These are phyloP conservation scores for Yamadazyma endophytica DNA, from an alignment of 805 yeast genomes.

Conservation along the genomic window DNA sequence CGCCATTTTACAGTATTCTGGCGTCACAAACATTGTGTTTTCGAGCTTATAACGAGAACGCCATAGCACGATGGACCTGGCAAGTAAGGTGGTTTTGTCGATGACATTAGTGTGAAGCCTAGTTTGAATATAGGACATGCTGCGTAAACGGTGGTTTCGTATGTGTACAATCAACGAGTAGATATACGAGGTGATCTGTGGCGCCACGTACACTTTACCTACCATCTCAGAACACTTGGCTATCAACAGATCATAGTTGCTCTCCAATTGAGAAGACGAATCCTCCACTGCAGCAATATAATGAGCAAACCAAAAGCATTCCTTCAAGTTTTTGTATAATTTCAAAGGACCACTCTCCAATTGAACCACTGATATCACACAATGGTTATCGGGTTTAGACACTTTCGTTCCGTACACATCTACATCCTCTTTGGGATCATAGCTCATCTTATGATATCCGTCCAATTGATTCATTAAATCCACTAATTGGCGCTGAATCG, in stretches of 20 bases:
- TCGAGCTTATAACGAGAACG: conserved; percentile 1
- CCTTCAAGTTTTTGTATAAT: conserved; percentile 18
- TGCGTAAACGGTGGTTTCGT: conserved; percentile 34
- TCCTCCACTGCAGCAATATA: too few relatives aligned
- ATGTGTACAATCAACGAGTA: conserved; percentile 34
- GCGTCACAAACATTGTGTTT: conserved; percentile 26
- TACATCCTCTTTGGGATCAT: too few relatives aligned
- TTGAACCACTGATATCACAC: conserved; percentile 14
- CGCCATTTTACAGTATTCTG: conserved; percentile 35
- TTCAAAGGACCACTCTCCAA: conserved; percentile 4
- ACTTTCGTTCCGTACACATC: conserved; percentile 5
- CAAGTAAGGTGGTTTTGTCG: conserved; percentile 23
- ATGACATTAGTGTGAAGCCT: conserved; percentile 30
- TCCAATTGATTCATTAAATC: conserved; percentile 17
- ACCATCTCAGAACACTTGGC: too few relatives aligned
- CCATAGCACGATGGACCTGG: conserved; percentile 22
- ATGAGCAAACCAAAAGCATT: conserved; percentile 23
- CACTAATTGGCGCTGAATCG: conserved; percentile 14
- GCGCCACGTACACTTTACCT: conserved; percentile 25
- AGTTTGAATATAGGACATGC: conserved; percentile 33
- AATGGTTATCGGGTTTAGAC: conserved; percentile 13
- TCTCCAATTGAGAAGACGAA: too few relatives aligned
- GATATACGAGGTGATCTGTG: conserved; percentile 33
- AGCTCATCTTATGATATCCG: conserved; percentile 18
- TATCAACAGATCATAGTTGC: too few relatives aligned